Evolutionary conservation across 306 rosid genomes (phyloP).

Genomic region (Rosa chinensis): DNA sequence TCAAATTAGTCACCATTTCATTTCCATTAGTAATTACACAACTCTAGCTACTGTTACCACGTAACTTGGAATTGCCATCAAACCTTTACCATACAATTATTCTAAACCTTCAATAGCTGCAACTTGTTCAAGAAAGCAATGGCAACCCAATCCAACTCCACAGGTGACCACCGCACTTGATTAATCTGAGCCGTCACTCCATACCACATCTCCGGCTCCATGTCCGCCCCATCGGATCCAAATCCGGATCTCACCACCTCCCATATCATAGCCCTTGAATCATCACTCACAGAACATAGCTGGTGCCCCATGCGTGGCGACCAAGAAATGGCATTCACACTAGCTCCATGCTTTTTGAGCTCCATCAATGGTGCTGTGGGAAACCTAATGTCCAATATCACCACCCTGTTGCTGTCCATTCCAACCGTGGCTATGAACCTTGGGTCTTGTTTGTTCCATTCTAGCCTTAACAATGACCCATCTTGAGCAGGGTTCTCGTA

Average conservation of each 20-base stretch:
- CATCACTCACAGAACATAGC: slow-evolving; percentile 58
- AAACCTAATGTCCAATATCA: slow-evolving; percentile 57
- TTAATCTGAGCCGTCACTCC: slow-evolving; percentile 53
- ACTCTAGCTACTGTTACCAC: background rate
- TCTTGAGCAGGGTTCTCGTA: slow-evolving; percentile 50
- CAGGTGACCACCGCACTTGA: slow-evolving; percentile 59
- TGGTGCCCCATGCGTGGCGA: slow-evolving; percentile 48
- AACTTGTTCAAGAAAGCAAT: slow-evolving; percentile 48
- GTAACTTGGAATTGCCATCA: background rate
- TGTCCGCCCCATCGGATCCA: slow-evolving; percentile 18
- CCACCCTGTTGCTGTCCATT: slow-evolving; percentile 55
- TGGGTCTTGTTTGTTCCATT: slow-evolving; percentile 67
- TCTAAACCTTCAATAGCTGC: slow-evolving; percentile 57
- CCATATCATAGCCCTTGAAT: slow-evolving; percentile 68
- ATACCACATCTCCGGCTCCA: slow-evolving; percentile 55
- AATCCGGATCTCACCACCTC: slow-evolving; percentile 40
- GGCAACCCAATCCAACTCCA: slow-evolving; percentile 55
- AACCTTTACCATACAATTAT: background rate
- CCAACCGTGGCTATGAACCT: slow-evolving; percentile 62
- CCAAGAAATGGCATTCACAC: slow-evolving; percentile 72
- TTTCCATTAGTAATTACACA: background rate
- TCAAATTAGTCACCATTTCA: background rate
- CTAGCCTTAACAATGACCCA: slow-evolving; percentile 52
- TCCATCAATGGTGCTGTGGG: slow-evolving; percentile 61
- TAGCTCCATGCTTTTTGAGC: slow-evolving; percentile 43